Base-by-base conservation (phyloP, 1,139 yeast species). In the Sugiyamaella grinbergsii region DNA sequence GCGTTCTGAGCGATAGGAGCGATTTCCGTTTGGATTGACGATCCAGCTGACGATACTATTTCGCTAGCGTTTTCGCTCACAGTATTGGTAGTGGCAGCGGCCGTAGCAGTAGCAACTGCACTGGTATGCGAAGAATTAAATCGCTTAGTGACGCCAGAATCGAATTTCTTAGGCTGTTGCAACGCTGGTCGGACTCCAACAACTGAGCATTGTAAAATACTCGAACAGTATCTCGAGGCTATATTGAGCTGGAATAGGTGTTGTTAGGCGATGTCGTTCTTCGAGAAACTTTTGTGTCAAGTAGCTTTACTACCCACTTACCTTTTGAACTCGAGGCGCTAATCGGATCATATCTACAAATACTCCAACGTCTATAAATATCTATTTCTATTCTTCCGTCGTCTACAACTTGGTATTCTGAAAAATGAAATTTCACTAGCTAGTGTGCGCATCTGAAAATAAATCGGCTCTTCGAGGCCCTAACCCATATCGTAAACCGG, bases 21-120 rank as follows among this genome's bases (percentile, higher is more conserved):
- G 42, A 62, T 63, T 38, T 62, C 63, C 3, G 58, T 47, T 34
- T 59, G 56, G 48, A 62, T 62, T 6, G 57, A 54, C 16, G 63
- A 57, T 4, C 33, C 38, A 8, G 42, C 38, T 3, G 47, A 20
- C 5, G 39, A 16, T 23, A 24, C 41, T 23, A 13, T 11, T 11
- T 38, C 22, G 22, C 22, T 38, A 32, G 15, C 11, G 22, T 23
- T 38, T n/a, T 26, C 34, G 15, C 16, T 33, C n/a, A 33, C 32
- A 7, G 32, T 11, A 6, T 29, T 42, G n/a, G 29, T 42, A 32
- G 46, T 45, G 26, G 31, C 11, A 6, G 26, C 44, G n/a, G 29
- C 45, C 26, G 46, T 45, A 32, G 31, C 42, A 19, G 29, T 24
- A 20, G 24, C 19, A 19, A 19, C 20, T n/a, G 36, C 20, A 7